Evolutionary conservation across 192 early-diverging fungal genomes (phyloP).

Genomic region (Blastocladiella britannica): DNA sequence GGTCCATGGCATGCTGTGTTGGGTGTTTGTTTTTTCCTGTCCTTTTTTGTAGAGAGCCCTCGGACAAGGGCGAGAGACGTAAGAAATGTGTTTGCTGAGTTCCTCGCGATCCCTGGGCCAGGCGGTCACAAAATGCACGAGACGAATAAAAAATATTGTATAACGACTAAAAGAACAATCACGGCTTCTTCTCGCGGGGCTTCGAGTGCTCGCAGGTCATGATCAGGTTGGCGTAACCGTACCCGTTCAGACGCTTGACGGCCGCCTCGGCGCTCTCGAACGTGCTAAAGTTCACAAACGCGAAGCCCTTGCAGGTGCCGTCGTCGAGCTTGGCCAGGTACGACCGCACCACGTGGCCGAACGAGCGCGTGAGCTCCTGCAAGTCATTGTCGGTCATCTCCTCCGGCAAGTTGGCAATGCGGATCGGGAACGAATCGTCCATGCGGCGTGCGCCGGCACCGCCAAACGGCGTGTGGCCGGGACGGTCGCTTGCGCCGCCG

Average conservation of each 20-base stretch:
- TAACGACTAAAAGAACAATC: no score
- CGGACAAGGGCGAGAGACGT: no score
- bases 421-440: conserved; percentile 37
- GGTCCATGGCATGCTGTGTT: no score
- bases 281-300: conserved; percentile 74
- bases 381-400: conserved; percentile 76
- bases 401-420: conserved; percentile 92
- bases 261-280: conserved; percentile 64
- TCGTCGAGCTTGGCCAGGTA: conserved; percentile 74
- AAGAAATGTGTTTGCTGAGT: no score
- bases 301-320: conserved; percentile 78
- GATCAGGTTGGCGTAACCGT: conserved; percentile 91
- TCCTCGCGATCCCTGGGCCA: no score
- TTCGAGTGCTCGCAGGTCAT: conserved; percentile 13
- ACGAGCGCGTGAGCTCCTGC: conserved; percentile 64
- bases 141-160: no score
- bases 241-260: conserved; percentile 70
- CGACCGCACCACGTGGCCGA: conserved; percentile 63
- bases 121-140: no score
- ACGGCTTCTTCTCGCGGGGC: not conserved
- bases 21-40: no score
- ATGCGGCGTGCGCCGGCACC: conserved; percentile 5
- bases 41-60: no score
- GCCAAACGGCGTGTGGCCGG: conserved; percentile 3
- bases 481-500: no score